These are phyloP conservation scores for Stellera chamaejasme DNA, from an alignment of 345 rosid genomes.

Conservation along the genomic window DNA sequence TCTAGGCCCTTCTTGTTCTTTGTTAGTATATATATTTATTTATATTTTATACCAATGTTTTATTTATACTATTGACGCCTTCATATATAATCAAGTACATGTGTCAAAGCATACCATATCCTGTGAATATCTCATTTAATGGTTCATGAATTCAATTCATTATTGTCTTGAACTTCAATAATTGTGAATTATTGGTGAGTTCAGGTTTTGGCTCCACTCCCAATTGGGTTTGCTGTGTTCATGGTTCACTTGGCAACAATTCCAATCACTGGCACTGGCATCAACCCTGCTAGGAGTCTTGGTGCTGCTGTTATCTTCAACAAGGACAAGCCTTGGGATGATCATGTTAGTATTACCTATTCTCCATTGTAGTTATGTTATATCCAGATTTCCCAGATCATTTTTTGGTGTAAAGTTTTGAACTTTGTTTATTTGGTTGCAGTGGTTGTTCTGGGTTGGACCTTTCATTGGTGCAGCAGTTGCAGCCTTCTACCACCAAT, in stretches of 20 bases:
- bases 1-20: too few species aligned
- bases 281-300: slow-evolving; percentile 82
- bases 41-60: too few species aligned
- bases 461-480: slow-evolving; percentile 79
- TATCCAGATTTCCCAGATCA: neutral
- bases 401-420: neutral
- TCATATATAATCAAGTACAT: too few species aligned
- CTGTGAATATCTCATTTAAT: too few species aligned
- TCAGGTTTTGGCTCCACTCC: slow-evolving; percentile 79
- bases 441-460: slow-evolving; percentile 95
- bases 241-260: slow-evolving; percentile 90
- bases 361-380: too few species aligned
- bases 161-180: too few species aligned
- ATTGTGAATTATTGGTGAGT: neutral
- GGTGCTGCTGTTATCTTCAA: slow-evolving; percentile 77
- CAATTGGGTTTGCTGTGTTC: slow-evolving; percentile 90
- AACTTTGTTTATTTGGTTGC: slow-evolving; percentile 6
- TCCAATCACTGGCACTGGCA: slow-evolving; percentile 85
- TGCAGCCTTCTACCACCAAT: slow-evolving; percentile 87
- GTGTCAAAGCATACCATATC: too few species aligned
- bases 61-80: too few species aligned
- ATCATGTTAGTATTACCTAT: slow-evolving; percentile 39
- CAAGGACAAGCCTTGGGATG: slow-evolving; percentile 54
- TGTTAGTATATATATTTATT: too few species aligned
- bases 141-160: too few species aligned